Evolutionary conservation across 768 basidiomycete species (phyloP).

Genomic region (Lanmaoa rubissima): DNA sequence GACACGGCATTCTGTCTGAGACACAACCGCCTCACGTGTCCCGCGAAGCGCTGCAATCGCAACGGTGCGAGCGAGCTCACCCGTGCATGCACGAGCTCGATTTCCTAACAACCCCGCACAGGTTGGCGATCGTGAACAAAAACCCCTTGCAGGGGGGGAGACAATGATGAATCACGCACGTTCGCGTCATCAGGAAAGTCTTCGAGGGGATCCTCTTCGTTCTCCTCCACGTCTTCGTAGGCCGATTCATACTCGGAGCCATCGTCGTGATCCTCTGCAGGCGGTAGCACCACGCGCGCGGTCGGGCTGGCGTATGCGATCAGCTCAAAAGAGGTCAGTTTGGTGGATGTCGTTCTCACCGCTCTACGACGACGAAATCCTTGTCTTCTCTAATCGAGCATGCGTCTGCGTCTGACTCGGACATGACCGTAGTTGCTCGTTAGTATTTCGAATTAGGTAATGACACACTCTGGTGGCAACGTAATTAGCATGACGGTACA

Average conservation of each 20-base stretch:
- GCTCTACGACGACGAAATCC: slow-evolving; percentile 24
- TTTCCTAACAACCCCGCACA: slow-evolving; percentile 50
- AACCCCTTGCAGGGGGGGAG: neutral
- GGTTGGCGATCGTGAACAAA: neutral
- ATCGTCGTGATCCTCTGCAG: slow-evolving; percentile 28
- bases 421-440: slow-evolving; percentile 17
- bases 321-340: neutral
- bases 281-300: slow-evolving; percentile 51
- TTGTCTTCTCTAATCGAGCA: slow-evolving; percentile 16
- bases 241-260: slow-evolving; percentile 39
- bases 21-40: slow-evolving; percentile 68
- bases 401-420: slow-evolving; percentile 15
- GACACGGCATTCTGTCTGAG: slow-evolving; percentile 85
- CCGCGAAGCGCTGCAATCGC: slow-evolving; percentile 71
- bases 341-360: slow-evolving; percentile 9
- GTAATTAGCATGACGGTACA: neutral
- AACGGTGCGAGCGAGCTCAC: slow-evolving; percentile 66
- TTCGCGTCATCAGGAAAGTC: slow-evolving; percentile 85
- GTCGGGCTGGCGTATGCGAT: slow-evolving; percentile 20
- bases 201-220: slow-evolving; percentile 65
- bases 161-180: slow-evolving; percentile 41
- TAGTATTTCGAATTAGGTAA: slow-evolving; percentile 12
- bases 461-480: neutral
- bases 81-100: slow-evolving; percentile 81
- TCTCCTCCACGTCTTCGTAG: slow-evolving; percentile 42